Evolutionary conservation across 2,329 filamentous ascomycete species (phyloP).

Genomic region (Plenodomus tracheiphilus): DNA sequence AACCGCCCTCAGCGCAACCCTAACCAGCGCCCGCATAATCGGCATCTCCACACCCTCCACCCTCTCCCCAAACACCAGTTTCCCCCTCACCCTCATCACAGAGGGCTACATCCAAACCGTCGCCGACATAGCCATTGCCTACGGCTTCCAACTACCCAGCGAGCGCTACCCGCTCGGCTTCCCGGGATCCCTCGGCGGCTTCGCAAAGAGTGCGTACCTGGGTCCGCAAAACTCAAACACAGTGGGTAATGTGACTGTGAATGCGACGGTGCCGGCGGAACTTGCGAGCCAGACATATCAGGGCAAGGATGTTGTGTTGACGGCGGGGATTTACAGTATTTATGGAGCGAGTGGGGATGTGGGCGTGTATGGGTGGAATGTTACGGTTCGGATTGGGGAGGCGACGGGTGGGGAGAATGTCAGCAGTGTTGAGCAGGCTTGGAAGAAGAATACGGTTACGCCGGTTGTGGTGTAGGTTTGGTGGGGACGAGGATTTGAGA

Average conservation of each 20-base stretch:
- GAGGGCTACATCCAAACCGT: constrained; percentile 52
- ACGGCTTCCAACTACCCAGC: constrained; percentile 39
- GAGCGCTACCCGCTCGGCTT: constrained; percentile 21
- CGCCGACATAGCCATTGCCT: constrained; percentile 51
- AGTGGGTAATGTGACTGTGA: constrained; percentile 26
- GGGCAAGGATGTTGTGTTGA: constrained; percentile 22
- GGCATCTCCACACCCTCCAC: constrained; percentile 50
- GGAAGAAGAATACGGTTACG: constrained; percentile 3
- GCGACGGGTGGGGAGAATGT: constrained; percentile 16
- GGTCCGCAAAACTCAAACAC: constrained; percentile 38
- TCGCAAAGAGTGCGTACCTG: constrained; percentile 34
- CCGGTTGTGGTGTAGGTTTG: no score
- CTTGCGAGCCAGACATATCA: constrained; percentile 7
- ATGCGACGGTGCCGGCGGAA: constrained; percentile 14
- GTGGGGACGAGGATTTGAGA: no score
- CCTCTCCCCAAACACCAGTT: constrained; percentile 44
- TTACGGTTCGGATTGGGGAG: constrained; percentile 21
- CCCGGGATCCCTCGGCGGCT: constrained; percentile 34
- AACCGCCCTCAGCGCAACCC: constrained; percentile 13
- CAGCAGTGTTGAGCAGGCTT: constrained; percentile 10
- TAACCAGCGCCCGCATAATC: constrained; percentile 46
- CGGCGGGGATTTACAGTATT: constrained; percentile 29
- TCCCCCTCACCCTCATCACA: constrained; percentile 46
- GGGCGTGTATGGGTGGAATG: constrained; percentile 21
- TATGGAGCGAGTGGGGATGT: constrained; percentile 24